Percentiles rank a stretch among this genome's conserved stretches.
phyloP scores from a whole-genome alignment of 1,284 basidiomycete species.

The Trichosporon coremiiforme region DNA sequence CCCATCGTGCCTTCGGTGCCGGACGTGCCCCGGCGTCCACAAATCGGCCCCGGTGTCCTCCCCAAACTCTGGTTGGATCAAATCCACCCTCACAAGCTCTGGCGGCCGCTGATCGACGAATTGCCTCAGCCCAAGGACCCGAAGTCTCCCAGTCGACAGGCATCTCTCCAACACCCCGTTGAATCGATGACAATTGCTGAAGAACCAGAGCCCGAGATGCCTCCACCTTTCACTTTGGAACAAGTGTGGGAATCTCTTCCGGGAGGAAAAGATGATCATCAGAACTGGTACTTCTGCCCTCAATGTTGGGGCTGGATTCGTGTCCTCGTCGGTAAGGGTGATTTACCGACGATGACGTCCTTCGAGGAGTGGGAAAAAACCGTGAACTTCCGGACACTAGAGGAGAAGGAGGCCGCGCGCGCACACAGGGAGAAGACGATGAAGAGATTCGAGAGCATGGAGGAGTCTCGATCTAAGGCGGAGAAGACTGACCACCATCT shows the following conservation, averaged over 20 bases:
- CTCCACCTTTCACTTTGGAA: conserved; percentile 22
- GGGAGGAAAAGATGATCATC: conserved; percentile 34
- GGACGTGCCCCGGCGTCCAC: conserved; percentile 34
- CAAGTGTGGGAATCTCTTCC: conserved; percentile 47
- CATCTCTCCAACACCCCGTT: not conserved
- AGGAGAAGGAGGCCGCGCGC: conserved; percentile 3
- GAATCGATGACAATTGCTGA: not conserved
- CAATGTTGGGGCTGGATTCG: conserved; percentile 48
- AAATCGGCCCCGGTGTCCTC: conserved; percentile 44
- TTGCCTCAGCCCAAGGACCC: conserved; percentile 32
- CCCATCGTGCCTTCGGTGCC: not conserved
- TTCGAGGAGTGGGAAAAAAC: conserved; percentile 38
- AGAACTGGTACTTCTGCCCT: conserved; percentile 50
- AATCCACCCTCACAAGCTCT: conserved; percentile 44
- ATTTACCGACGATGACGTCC: conserved; percentile 18
- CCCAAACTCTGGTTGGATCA: conserved; percentile 37
- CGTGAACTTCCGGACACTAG: not conserved
- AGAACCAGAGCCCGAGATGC: conserved; percentile 20
- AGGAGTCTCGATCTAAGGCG: conserved; percentile 24
- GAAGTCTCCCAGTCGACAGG: not conserved
- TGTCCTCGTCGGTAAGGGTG: conserved; percentile 32
- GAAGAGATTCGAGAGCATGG: conserved; percentile 29
- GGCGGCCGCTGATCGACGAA: conserved; percentile 37
- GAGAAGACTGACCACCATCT: conserved; percentile 35
- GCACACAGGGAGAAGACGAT: not conserved